phyloP scores from a whole-genome alignment of 225 moss, liverwort and hornwort genomes.

The Sphagnum contortum region DNA sequence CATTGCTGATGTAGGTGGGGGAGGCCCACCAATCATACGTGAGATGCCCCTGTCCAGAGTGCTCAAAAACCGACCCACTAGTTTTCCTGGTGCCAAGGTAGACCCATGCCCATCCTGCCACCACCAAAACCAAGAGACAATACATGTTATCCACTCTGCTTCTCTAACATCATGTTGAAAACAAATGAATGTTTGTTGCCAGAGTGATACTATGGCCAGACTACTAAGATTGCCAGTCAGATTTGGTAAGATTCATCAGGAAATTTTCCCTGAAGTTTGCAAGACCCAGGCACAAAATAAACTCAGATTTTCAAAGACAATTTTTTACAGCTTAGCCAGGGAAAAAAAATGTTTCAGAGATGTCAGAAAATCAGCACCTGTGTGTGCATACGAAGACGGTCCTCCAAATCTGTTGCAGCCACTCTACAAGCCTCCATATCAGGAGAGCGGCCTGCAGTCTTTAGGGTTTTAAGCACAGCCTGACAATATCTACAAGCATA shows the following conservation, averaged over 20 bases:
- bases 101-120: slow-evolving; percentile 70
- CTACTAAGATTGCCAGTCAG: too few relatives aligned
- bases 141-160: too few relatives aligned
- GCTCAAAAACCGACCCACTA: slow-evolving; percentile 47
- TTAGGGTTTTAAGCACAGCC: slow-evolving; percentile 71
- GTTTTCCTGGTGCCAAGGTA: slow-evolving; percentile 71
- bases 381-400: slow-evolving; percentile 64
- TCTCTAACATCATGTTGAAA: too few relatives aligned
- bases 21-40: slow-evolving; percentile 78
- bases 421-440: slow-evolving; percentile 68
- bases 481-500: slow-evolving; percentile 64
- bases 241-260: too few relatives aligned
- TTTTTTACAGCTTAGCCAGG: too few relatives aligned
- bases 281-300: too few relatives aligned
- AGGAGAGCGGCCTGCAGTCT: slow-evolving; percentile 75
- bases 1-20: slow-evolving; percentile 40
- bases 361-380: slow-evolving; percentile 20
- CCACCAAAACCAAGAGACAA: background rate
- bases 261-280: too few relatives aligned
- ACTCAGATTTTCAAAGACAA: too few relatives aligned
- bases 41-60: slow-evolving; percentile 75
- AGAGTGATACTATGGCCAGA: too few relatives aligned
- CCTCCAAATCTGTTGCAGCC: slow-evolving; percentile 73
- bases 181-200: too few relatives aligned
- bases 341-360: too few relatives aligned